A percentile compares a stretch with the other conserved stretches of the same genome.
Evolutionary conservation across 768 basidiomycete species (phyloP).

Genomic region (Chlorophyllum brunneum): DNA sequence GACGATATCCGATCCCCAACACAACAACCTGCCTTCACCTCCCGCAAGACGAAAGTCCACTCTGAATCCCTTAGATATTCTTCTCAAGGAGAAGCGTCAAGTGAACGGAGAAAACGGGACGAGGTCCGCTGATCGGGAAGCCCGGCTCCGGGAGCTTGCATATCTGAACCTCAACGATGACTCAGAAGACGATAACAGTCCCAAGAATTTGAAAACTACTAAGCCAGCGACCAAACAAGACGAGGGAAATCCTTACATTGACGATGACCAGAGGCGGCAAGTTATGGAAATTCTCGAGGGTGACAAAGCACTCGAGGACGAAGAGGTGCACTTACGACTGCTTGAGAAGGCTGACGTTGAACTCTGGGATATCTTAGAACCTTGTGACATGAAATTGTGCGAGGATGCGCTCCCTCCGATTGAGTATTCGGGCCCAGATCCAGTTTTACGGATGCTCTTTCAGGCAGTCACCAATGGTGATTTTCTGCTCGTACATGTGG

Average conservation of each 20-base stretch:
- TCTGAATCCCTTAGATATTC: conserved; percentile 48
- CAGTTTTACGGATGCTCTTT: neutral
- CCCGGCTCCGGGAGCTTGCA: conserved; percentile 23
- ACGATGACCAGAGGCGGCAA: conserved; percentile 2
- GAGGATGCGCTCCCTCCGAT: neutral
- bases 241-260: conserved; percentile 9
- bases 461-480: conserved; percentile 9
- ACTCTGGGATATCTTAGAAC: neutral
- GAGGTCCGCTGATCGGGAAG: conserved; percentile 44
- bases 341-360: conserved; percentile 1
- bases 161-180: conserved; percentile 18
- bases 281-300: conserved; percentile 3
- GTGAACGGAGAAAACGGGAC: conserved; percentile 37
- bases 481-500: neutral
- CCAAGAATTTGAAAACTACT: neutral
- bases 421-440: neutral
- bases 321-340: conserved; percentile 22
- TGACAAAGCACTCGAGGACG: conserved; percentile 23
- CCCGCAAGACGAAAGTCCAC: conserved; percentile 6
- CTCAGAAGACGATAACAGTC: conserved; percentile 2
- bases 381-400: neutral
- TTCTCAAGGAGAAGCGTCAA: conserved; percentile 50
- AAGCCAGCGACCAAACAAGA: neutral
- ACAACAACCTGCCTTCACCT: neutral
- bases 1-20: neutral